A percentile compares a stretch with the other conserved stretches of the same genome.
Conservation (phyloP, 202 grass and related monocot species). For the Setaria viridis region DNA sequence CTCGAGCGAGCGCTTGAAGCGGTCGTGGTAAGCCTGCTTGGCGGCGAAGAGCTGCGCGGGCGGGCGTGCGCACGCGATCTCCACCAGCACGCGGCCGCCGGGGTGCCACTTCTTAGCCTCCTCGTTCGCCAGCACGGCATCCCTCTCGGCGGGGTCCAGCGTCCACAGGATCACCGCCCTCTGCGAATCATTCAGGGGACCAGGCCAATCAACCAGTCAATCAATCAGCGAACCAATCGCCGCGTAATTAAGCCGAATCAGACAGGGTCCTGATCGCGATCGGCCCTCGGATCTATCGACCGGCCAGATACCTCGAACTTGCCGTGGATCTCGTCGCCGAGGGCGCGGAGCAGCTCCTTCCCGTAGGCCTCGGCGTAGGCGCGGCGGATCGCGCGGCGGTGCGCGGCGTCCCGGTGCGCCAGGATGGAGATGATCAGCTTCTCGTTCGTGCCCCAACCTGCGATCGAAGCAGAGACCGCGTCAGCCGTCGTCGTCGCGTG, state of each 20-base stretch:
- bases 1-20: slow-evolving; percentile 86
- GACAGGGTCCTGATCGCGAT: background rate
- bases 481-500: background rate
- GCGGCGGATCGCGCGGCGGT: slow-evolving; percentile 77
- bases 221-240: background rate
- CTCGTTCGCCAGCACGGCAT: slow-evolving; percentile 83
- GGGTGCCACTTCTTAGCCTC: slow-evolving; percentile 69
- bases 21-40: slow-evolving; percentile 78
- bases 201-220: background rate
- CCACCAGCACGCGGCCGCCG: slow-evolving; percentile 69
- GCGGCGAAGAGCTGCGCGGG: slow-evolving; percentile 70
- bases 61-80: slow-evolving; percentile 77
- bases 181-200: slow-evolving; percentile 32
- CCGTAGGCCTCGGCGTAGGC: slow-evolving; percentile 68
- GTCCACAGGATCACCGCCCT: slow-evolving; percentile 79
- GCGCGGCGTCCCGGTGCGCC: slow-evolving; percentile 76
- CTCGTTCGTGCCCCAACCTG: slow-evolving; percentile 96
- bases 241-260: background rate
- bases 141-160: slow-evolving; percentile 82
- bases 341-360: slow-evolving; percentile 84
- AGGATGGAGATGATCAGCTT: slow-evolving; percentile 90
- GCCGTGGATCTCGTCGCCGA: slow-evolving; percentile 86
- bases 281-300: background rate
- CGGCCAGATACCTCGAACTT: slow-evolving; percentile 72
- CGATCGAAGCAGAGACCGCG: background rate